These are phyloP conservation scores for Candolleomyces aberdarensis DNA, from an alignment of 768 basidiomycete species.

Conservation along the genomic window DNA sequence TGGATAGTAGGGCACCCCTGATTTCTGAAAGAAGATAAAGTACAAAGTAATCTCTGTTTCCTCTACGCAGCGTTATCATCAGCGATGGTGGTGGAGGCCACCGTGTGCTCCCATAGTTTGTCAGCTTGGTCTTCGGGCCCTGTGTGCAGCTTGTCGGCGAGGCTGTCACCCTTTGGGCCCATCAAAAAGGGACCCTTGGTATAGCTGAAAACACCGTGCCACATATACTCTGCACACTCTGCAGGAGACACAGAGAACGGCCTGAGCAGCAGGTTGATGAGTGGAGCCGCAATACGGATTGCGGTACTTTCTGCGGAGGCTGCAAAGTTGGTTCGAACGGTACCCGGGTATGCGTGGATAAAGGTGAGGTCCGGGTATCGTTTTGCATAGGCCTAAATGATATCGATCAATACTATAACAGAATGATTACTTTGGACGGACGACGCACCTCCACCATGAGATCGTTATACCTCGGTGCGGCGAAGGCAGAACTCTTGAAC, in stretches of 20 bases:
- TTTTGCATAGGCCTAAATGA: constrained; percentile 27
- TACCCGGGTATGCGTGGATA: constrained; percentile 36
- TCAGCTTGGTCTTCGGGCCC: constrained; percentile 34
- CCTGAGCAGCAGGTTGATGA: constrained; percentile 20
- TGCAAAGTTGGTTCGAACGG: constrained; percentile 34
- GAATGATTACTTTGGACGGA: not conserved
- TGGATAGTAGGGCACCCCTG: too few relatives aligned
- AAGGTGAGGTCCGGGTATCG: constrained; percentile 31
- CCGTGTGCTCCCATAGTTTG: constrained; percentile 34
- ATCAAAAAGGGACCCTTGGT: constrained; percentile 28
- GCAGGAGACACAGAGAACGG: constrained; percentile 22
- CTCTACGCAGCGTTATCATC: not conserved
- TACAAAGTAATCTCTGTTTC: too few relatives aligned
- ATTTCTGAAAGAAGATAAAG: too few relatives aligned
- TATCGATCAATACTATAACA: not conserved
- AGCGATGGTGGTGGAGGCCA: not conserved
- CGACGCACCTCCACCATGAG: constrained; percentile 47
- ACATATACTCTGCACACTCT: constrained; percentile 39
- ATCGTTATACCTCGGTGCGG: constrained; percentile 48
- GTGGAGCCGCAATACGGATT: constrained; percentile 17
- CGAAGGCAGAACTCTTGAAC: constrained; percentile 26
- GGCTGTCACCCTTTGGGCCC: constrained; percentile 31
- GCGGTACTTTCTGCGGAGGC: constrained; percentile 23
- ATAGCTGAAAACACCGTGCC: constrained; percentile 27
- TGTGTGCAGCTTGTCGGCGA: constrained; percentile 32